Evolutionary conservation across 2,329 filamentous ascomycete species (phyloP).

Genomic region (Trichoderma lentiforme): DNA sequence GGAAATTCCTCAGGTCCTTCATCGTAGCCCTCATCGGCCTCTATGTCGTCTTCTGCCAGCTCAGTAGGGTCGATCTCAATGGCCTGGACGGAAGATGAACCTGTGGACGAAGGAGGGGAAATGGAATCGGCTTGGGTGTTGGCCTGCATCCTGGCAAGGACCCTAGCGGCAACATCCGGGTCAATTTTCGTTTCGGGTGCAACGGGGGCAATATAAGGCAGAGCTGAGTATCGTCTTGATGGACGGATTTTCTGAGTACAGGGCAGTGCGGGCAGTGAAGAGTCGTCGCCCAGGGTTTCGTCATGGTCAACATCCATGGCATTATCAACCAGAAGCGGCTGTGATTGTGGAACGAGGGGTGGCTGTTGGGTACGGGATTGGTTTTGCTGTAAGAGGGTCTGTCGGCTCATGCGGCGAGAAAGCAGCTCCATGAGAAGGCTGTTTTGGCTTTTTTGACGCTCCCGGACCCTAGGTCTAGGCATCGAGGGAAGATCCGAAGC

Average conservation of each 20-base stretch:
- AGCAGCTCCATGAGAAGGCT: conserved; percentile 16
- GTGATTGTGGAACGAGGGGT: not conserved
- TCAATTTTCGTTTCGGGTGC: not conserved
- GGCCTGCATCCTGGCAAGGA: conserved; percentile 6
- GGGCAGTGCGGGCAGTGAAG: not conserved
- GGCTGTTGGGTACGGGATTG: not conserved
- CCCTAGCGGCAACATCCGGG: not conserved
- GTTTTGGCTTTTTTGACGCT: not conserved
- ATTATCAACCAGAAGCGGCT: not conserved
- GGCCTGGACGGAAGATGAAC: not conserved
- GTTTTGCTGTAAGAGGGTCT: conserved; percentile 11
- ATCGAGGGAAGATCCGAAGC: not conserved
- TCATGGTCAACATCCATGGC: conserved; percentile 10
- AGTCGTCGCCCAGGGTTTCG: not conserved
- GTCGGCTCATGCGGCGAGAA: conserved; percentile 15
- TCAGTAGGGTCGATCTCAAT: conserved; percentile 12
- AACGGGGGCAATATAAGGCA: not conserved
- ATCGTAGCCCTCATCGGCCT: conserved; percentile 31
- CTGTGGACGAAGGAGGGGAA: not conserved
- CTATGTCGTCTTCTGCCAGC: conserved; percentile 17
- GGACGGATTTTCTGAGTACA: not conserved
- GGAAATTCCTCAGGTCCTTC: conserved; percentile 27
- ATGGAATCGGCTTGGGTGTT: not conserved
- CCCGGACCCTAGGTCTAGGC: not conserved
- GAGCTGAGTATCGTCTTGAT: not conserved